Base-by-base conservation (phyloP, 352 stramenopile species). In the Pythium sukuiense region DNA sequence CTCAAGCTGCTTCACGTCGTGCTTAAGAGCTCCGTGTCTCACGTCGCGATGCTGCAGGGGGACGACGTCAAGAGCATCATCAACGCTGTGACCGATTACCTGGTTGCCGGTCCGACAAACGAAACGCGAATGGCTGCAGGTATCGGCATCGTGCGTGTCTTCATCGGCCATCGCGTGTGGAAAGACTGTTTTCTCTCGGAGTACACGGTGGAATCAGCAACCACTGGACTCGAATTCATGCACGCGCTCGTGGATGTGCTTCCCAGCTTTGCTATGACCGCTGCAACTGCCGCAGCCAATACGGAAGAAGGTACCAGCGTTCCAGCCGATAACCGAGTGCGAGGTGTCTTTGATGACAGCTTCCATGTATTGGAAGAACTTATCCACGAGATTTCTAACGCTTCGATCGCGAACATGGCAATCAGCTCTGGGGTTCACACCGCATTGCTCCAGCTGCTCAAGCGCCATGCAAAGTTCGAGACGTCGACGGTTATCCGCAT, bases 131-230 rank as follows among this genome's bases (percentile, higher is more conserved):
- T 90, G 58, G 72, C 77, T 9, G 80, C 83, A 59, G 79, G 81
- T 1, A 77, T 93, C 49, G 73, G 81, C 32, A 88, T 93, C 41
- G 79, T 91, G n/a, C 81, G 85, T n/a, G 70, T 93, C n/a, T 77
- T 93, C 9, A 88, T 90, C 41, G 63, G 69, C 4, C 73, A 90
- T 59, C 71, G 72, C 18, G 64, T 70, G 20, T 93, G 82, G 85
- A 91, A 89, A 50, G 76, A 84, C n/a, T 90, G 77, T 18, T 93
- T 93, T 62, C 73, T 91, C 32, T 71, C 77, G 14, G 71, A 88
- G 32, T 90, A 89, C 65, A 77, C 78, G 1, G 75, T 89, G 3
- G 78, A 93, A 33, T 89, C 85, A 6, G 79, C 74, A 4, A 76
- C 77, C 1, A 85, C 77, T 9, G 82, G 85, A 7, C 67, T 88